Conservation (phyloP, 257 asterid genomes). For the Oldenlandia corymbosa region DNA sequence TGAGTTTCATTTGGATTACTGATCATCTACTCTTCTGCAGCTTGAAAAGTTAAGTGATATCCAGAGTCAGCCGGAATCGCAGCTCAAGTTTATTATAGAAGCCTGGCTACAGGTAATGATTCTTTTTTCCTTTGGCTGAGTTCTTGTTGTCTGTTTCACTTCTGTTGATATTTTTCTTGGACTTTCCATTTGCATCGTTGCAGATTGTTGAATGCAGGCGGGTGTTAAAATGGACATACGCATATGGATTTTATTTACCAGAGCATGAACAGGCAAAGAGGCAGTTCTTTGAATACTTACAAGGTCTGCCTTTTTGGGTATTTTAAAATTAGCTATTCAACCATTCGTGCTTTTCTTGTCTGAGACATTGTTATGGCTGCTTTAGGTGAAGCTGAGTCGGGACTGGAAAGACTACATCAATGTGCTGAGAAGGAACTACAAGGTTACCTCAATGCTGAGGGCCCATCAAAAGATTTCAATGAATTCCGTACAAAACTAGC, state of each 20-base stretch:
- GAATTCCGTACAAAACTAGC: conserved; percentile 96
- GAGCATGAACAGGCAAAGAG: conserved; percentile 62
- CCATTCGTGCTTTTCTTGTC: neutral
- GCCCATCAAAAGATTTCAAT: conserved; percentile 68
- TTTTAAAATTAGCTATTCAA: neutral
- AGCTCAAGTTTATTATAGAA: conserved; percentile 76
- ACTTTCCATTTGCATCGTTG: conserved; percentile 19
- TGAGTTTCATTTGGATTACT: neutral
- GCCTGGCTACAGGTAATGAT: conserved; percentile 95
- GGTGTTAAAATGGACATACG: conserved; percentile 95
- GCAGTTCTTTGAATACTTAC: conserved; percentile 92
- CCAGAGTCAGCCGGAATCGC: conserved; percentile 86
- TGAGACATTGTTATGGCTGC: conserved; percentile 1
- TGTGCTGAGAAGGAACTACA: conserved; percentile 94
- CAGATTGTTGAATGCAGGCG: conserved; percentile 98
- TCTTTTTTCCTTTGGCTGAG: neutral
- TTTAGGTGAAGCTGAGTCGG: conserved; percentile 98
- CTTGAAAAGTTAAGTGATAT: conserved; percentile 86
- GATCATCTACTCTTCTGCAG: conserved; percentile 32
- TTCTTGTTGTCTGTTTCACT: neutral
- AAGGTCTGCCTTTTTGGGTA: conserved; percentile 48
- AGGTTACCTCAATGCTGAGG: conserved; percentile 49
- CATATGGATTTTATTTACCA: conserved; percentile 89
- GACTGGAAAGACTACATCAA: conserved; percentile 97
- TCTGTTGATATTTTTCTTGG: neutral